phyloP scores from a whole-genome alignment of 495 filamentous ascomycete species.

The Peziza echinospora region DNA sequence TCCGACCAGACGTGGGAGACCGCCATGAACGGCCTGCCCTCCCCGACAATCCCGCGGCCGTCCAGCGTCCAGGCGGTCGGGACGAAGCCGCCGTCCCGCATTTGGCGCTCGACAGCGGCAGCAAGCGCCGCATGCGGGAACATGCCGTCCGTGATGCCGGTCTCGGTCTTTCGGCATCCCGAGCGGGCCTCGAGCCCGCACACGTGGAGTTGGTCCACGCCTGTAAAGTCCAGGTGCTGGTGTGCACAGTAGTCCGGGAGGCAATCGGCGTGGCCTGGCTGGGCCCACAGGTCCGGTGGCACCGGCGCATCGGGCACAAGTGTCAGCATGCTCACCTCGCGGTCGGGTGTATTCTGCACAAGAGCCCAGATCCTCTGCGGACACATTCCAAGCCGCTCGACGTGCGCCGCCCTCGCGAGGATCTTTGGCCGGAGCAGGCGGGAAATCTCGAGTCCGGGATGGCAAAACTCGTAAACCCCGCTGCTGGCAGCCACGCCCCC shows the following conservation, averaged over 20 bases:
- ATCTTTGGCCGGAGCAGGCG: constrained; percentile 2
- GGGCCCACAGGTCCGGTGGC: background rate
- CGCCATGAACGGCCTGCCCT: constrained; percentile 14
- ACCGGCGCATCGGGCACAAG: constrained; percentile 1
- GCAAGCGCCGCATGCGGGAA: constrained; percentile 2
- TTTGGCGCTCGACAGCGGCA: background rate
- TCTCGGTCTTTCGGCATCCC: background rate
- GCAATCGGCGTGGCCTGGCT: constrained; percentile 6
- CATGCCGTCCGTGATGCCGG: too few relatives aligned
- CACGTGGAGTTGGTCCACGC: constrained; percentile 15
- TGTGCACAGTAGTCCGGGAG: constrained; percentile 14
- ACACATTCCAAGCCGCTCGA: constrained; percentile 9
- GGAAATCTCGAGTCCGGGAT: constrained; percentile 1
- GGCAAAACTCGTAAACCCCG: background rate
- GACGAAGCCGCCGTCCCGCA: background rate
- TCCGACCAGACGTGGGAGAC: constrained; percentile 21
- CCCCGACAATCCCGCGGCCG: constrained; percentile 1
- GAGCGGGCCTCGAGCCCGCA: constrained; percentile 3
- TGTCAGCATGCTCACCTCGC: constrained; percentile 1
- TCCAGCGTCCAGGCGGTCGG: constrained; percentile 7
- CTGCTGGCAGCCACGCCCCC: constrained; percentile 1
- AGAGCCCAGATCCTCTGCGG: constrained; percentile 16
- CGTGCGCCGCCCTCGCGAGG: background rate
- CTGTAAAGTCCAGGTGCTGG: constrained; percentile 10
- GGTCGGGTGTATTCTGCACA: constrained; percentile 6